Percentiles rank a stretch among this genome's conserved stretches.
Conservation (phyloP, 2,329 filamentous ascomycete species). For the Aspergillus bombycis region DNA sequence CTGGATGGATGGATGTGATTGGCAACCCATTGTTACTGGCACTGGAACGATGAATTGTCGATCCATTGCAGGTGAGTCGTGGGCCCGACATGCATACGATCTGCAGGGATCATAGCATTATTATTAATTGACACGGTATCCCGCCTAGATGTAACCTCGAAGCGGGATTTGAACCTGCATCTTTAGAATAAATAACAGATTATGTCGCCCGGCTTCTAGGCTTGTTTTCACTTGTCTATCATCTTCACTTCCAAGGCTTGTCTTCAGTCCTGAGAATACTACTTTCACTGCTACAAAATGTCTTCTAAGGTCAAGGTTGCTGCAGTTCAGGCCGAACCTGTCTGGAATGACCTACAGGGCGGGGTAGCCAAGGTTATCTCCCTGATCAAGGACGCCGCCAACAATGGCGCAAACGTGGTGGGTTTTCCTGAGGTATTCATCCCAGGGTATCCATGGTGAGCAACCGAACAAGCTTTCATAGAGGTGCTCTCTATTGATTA, state of each 20-base stretch:
- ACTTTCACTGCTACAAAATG: background rate
- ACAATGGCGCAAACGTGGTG: constrained; percentile 56
- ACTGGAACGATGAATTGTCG: background rate
- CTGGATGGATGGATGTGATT: background rate
- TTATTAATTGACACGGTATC: background rate
- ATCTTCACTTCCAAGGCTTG: background rate
- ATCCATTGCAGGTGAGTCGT: background rate
- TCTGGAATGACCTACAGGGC: constrained; percentile 39
- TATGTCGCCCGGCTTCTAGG: background rate
- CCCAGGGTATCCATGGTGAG: constrained; percentile 44
- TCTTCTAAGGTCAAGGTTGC: constrained; percentile 3
- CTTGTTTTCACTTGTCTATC: background rate
- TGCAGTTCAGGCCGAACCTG: constrained; percentile 56
- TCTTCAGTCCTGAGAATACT: background rate
- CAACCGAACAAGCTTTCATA: no score
- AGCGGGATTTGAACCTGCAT: background rate
- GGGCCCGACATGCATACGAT: background rate
- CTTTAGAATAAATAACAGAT: background rate
- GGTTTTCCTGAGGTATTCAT: constrained; percentile 56
- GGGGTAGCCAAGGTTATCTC: constrained; percentile 56
- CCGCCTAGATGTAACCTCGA: background rate
- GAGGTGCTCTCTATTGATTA: background rate
- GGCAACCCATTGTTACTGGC: no score
- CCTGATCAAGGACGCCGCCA: constrained; percentile 57
- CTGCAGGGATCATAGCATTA: background rate